Conservation (phyloP, 495 filamentous ascomycete species). For the Neurospora tetrasperma region DNA sequence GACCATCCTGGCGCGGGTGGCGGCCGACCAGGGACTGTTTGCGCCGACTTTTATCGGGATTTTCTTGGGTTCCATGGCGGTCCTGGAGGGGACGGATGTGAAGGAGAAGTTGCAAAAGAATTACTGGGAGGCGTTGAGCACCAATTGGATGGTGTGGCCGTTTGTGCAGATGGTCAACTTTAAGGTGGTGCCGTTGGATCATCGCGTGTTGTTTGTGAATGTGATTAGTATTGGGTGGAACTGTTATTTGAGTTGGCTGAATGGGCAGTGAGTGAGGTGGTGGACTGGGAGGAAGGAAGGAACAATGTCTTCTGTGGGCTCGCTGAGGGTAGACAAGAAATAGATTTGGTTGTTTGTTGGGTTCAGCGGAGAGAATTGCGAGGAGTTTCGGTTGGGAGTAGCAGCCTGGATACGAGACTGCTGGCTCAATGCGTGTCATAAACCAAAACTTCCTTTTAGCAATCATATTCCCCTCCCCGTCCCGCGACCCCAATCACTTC, state of each 20-base stretch:
- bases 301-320: too few species aligned
- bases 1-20: slow-evolving; percentile 74
- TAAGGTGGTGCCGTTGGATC: slow-evolving; percentile 75
- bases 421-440: too few species aligned
- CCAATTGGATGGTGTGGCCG: slow-evolving; percentile 92
- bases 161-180: slow-evolving; percentile 87
- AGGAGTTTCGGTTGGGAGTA: too few species aligned
- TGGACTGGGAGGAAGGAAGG: not conserved
- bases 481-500: not conserved
- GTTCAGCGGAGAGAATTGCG: too few species aligned
- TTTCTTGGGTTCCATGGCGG: slow-evolving; percentile 79
- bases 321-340: too few species aligned
- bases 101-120: slow-evolving; percentile 58
- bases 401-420: too few species aligned
- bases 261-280: slow-evolving; percentile 31
- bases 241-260: slow-evolving; percentile 82
- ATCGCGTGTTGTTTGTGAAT: slow-evolving; percentile 83
- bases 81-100: slow-evolving; percentile 69
- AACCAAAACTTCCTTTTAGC: too few species aligned
- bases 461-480: too few species aligned
- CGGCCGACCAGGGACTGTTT: slow-evolving; percentile 76
- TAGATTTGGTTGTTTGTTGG: too few species aligned
- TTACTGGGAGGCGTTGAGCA: slow-evolving; percentile 59
- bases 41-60: slow-evolving; percentile 68
- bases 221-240: slow-evolving; percentile 82